These are phyloP conservation scores for Santalum album DNA, from an alignment of 164 flowering plant species.

Conservation along the genomic window DNA sequence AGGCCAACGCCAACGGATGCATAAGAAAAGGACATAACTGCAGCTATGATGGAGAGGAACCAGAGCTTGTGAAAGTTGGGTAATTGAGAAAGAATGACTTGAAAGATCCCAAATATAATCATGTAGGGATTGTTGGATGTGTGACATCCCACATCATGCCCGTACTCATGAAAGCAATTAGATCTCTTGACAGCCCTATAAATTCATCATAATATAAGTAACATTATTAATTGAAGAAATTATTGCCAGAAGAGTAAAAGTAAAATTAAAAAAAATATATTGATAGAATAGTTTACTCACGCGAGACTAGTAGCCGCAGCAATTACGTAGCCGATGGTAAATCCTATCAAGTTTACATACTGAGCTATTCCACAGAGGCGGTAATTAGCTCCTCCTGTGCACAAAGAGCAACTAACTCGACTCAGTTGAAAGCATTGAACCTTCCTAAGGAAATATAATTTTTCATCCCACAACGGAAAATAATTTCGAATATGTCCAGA, in stretches of 20 bases:
- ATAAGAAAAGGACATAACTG: slow-evolving; percentile 63
- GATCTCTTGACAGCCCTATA: slow-evolving; percentile 53
- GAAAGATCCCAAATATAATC: slow-evolving; percentile 26
- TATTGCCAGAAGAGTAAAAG: neutral
- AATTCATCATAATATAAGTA: too few relatives aligned
- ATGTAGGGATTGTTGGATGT: slow-evolving; percentile 31
- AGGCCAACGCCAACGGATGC: slow-evolving; percentile 56
- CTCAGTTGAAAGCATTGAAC: neutral
- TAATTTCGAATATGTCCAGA: too few relatives aligned
- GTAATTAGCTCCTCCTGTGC: slow-evolving; percentile 18
- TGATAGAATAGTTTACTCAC: slow-evolving; percentile 15
- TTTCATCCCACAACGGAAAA: too few relatives aligned
- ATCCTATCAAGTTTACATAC: slow-evolving; percentile 21
- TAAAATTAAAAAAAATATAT: neutral
- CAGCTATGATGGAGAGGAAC: slow-evolving; percentile 52
- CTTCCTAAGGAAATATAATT: neutral
- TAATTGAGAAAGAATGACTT: slow-evolving; percentile 47
- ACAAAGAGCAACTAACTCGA: too few relatives aligned
- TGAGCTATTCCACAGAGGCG: slow-evolving; percentile 25
- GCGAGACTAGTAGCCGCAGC: slow-evolving; percentile 26
- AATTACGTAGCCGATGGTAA: slow-evolving; percentile 31
- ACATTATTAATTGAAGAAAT: too few relatives aligned
- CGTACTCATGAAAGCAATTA: slow-evolving; percentile 41
- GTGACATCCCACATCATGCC: slow-evolving; percentile 29
- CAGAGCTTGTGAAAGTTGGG: slow-evolving; percentile 60